phyloP scores from a whole-genome alignment of 495 filamentous ascomycete genomes.

The Trichoderma parareesei region DNA sequence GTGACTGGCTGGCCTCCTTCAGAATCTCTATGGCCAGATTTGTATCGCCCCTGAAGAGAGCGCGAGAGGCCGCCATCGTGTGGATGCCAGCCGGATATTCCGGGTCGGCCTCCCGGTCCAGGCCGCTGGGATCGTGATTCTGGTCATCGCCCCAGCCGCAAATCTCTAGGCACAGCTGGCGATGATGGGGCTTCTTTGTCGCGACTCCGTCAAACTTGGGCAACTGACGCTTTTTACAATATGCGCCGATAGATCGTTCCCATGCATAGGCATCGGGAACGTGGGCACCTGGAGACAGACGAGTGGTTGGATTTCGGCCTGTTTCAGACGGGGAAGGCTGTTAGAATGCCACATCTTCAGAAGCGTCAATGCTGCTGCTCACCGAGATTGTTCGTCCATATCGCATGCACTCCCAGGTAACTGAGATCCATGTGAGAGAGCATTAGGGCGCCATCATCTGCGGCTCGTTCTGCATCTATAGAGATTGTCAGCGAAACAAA shows the following conservation, averaged over 20 bases:
- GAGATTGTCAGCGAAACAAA: conserved; percentile 9
- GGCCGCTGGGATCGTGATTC: conserved; percentile 45
- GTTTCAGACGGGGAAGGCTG: conserved; percentile 8
- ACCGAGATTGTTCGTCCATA: conserved; percentile 76
- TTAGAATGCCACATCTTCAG: no score
- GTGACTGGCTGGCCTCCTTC: conserved; percentile 38
- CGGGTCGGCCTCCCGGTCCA: conserved; percentile 39
- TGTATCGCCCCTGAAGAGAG: conserved; percentile 64
- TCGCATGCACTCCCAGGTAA: conserved; percentile 71
- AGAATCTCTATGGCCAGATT: conserved; percentile 47
- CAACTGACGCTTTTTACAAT: conserved; percentile 35
- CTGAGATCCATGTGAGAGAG: conserved; percentile 67
- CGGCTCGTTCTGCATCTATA: conserved; percentile 56
- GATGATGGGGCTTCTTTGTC: conserved; percentile 63
- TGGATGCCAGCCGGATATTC: conserved; percentile 57
- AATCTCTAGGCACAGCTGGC: conserved; percentile 70
- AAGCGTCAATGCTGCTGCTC: conserved; percentile 14
- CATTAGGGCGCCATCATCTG: conserved; percentile 64
- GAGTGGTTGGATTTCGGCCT: conserved; percentile 29
- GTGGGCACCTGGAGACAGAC: conserved; percentile 32
- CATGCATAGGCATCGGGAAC: conserved; percentile 36
- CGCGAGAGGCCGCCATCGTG: conserved; percentile 74
- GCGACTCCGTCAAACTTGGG: conserved; percentile 37
- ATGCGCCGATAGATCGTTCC: conserved; percentile 40
- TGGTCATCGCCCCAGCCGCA: conserved; percentile 59